Base-by-base conservation (phyloP, 106 monocot genomes). In the Platanthera guangdongensis region DNA sequence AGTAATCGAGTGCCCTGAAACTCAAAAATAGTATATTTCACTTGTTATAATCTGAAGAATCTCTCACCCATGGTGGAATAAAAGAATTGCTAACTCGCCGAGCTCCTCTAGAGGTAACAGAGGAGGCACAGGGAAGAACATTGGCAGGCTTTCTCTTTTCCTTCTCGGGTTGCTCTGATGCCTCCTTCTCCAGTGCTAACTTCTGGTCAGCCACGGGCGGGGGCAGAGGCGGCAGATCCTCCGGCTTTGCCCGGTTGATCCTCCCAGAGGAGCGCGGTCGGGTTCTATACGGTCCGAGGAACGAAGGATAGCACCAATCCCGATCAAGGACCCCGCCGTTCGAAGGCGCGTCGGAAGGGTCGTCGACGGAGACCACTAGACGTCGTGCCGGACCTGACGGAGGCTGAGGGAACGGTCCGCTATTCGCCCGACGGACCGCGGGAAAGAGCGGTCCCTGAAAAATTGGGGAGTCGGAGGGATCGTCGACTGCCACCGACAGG, bases 221-320 rank as follows among this genome's bases (percentile, higher is more conserved):
- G 28, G 19, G 50, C 51, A 32, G 39, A 18, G 28, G 71, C 48
- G 51, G 46, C 48, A 8, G 52, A 15, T 19, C 39, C 47, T 57
- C 60, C 65, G 73, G 67, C 8, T 77, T 68, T 62, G 68, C 10
- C 13, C 32, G 50, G 9, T 76, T 12, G 6, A 7, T 59, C 63
- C 22, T 50, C 14, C 18, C 80, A 0, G 81, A n/a, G 4, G 39
- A 4, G 11, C 81, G 78, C 0, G 75, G 67, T 15, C 83, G 67
- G 39, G 85, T 68, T 7, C 80, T 74, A 68, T 75, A 60, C n/a
- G 77, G 74, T 4, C 89, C 90, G 67, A 90, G 87, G 55, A 90
- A 82, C 25, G 92, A 86, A 11, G 89, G 89, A 75, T 82, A 92
- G 80, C 60, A 87, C 90, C 90, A 90, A 68, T 88, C 89, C 5